Evolutionary conservation across 2,329 filamentous ascomycete genomes (phyloP).

Genomic region (Venturiaceae sp.): DNA sequence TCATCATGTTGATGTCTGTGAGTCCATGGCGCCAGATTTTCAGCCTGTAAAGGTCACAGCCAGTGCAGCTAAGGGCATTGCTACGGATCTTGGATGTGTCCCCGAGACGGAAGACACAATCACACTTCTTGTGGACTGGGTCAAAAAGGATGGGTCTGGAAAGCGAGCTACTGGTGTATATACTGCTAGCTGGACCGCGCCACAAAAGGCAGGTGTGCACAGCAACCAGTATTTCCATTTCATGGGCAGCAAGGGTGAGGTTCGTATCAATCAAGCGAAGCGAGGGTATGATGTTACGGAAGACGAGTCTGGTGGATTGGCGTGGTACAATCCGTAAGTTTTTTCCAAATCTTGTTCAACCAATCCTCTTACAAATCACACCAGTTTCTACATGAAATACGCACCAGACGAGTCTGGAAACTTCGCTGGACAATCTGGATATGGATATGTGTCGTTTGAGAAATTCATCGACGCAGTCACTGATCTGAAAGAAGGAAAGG

Average conservation of each 20-base stretch:
- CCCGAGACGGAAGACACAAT: slow-evolving; percentile 86
- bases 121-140: slow-evolving; percentile 82
- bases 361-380: not conserved
- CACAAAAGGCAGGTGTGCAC: slow-evolving; percentile 87
- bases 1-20: slow-evolving; percentile 87
- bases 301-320: slow-evolving; percentile 53
- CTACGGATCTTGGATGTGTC: slow-evolving; percentile 68
- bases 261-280: slow-evolving; percentile 87
- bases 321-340: slow-evolving; percentile 75
- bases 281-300: slow-evolving; percentile 91
- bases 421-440: slow-evolving; percentile 82
- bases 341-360: not conserved
- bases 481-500: slow-evolving; percentile 62
- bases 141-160: slow-evolving; percentile 55
- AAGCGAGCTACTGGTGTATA: slow-evolving; percentile 82
- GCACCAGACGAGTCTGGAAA: slow-evolving; percentile 92
- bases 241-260: slow-evolving; percentile 73
- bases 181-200: slow-evolving; percentile 90
- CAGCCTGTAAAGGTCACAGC: slow-evolving; percentile 71
- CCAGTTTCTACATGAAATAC: slow-evolving; percentile 81
- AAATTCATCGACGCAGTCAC: slow-evolving; percentile 89
- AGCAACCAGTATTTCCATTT: slow-evolving; percentile 97
- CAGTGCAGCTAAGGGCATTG: slow-evolving; percentile 68
- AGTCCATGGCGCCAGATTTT: slow-evolving; percentile 82
- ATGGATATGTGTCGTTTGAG: slow-evolving; percentile 90